Conservation (phyloP, 495 filamentous ascomycete genomes). For the Annulohypoxylon stygium region DNA sequence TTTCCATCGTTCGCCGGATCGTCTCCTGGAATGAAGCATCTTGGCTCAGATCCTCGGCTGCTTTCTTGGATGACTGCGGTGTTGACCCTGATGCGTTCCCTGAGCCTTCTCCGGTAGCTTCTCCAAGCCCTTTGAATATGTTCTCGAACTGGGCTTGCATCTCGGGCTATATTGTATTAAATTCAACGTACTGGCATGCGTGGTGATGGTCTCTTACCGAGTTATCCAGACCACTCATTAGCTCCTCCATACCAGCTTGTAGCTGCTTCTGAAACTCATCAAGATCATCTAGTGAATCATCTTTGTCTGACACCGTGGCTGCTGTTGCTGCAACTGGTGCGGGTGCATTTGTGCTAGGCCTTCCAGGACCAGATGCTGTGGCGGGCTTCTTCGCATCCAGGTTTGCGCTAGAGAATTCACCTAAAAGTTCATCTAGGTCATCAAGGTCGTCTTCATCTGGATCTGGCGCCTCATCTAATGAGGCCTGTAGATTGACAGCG, state of each 20-base stretch:
- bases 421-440: conserved; percentile 93
- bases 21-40: conserved; percentile 87
- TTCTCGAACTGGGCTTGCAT: conserved; percentile 88
- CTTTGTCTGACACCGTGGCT: conserved; percentile 18
- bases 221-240: conserved; percentile 77
- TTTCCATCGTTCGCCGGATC: conserved; percentile 90
- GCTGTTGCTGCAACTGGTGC: conserved; percentile 25
- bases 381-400: conserved; percentile 62
- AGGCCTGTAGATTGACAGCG: conserved; percentile 36
- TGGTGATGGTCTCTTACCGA: conserved; percentile 57
- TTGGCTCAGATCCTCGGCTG: conserved; percentile 48
- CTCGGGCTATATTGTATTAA: conserved; percentile 67
- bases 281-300: conserved; percentile 32
- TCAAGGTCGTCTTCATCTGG: conserved; percentile 90
- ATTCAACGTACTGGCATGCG: background rate
- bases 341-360: conserved; percentile 46
- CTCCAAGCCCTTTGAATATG: conserved; percentile 82
- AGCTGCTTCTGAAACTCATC: conserved; percentile 83
- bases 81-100: conserved; percentile 44
- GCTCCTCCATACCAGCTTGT: conserved; percentile 85
- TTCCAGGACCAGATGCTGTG: conserved; percentile 55
- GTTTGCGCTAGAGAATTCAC: conserved; percentile 80
- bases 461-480: conserved; percentile 70
- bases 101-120: conserved; percentile 56
- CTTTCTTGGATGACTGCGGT: conserved; percentile 47